phyloP scores from a whole-genome alignment of 257 asterid genomes.

The Primulina huaijiensis region DNA sequence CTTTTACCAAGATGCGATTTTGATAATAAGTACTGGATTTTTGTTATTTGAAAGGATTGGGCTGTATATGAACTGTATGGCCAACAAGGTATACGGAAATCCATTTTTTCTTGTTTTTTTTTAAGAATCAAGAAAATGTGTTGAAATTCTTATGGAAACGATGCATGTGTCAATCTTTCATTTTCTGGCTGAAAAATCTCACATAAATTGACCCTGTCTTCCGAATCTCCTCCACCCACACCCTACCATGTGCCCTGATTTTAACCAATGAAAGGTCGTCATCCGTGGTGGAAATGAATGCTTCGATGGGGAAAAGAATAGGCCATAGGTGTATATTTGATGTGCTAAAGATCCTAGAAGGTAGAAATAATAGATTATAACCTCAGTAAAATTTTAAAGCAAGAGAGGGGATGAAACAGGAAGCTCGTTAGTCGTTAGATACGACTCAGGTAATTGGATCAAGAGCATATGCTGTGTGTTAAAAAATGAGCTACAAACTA shows the following conservation, averaged over 20 bases:
- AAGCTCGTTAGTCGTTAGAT: too few relatives aligned
- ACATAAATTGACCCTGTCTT: constrained; percentile 22
- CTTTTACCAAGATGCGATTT: too few relatives aligned
- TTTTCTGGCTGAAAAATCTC: background rate
- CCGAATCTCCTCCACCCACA: background rate
- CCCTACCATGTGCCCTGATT: constrained; percentile 9
- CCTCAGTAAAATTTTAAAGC: too few relatives aligned
- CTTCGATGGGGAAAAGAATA: too few relatives aligned
- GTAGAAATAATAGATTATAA: too few relatives aligned
- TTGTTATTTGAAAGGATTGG: background rate
- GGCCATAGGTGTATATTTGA: background rate
- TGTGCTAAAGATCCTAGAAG: background rate
- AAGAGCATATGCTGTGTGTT: too few relatives aligned
- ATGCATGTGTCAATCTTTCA: background rate
- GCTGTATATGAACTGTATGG: constrained; percentile 11
- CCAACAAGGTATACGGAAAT: too few relatives aligned
- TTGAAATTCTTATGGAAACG: background rate
- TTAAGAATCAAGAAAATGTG: constrained; percentile 3
- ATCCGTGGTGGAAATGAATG: too few relatives aligned
- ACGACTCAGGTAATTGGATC: too few relatives aligned
- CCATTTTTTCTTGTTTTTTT: too few relatives aligned
- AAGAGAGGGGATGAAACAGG: too few relatives aligned
- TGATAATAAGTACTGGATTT: too few relatives aligned
- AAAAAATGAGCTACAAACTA: background rate
- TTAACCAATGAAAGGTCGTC: background rate